Percentiles rank a stretch among this genome's conserved stretches.
Evolutionary conservation across 192 early-diverging fungal genomes (phyloP).

Genomic region (Podila clonocystis): DNA sequence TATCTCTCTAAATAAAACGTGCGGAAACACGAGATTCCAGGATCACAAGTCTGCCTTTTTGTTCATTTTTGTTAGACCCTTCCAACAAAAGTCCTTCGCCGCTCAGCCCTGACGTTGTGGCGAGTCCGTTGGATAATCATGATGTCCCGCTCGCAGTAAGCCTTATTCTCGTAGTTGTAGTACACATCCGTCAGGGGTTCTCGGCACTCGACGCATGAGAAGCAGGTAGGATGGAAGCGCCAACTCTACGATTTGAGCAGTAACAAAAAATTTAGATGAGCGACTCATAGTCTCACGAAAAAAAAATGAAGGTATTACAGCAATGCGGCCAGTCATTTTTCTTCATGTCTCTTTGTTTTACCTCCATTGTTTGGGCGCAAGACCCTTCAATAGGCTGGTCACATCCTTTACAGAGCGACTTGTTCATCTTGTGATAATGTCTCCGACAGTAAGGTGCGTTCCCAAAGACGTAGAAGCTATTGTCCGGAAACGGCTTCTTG

Average conservation of each 20-base stretch:
- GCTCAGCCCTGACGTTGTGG: constrained; percentile 65
- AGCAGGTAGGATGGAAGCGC: constrained; percentile 90
- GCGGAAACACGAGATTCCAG: no score
- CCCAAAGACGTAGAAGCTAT: constrained; percentile 88
- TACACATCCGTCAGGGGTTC: constrained; percentile 72
- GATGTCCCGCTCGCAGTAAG: constrained; percentile 82
- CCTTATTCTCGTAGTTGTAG: constrained; percentile 71
- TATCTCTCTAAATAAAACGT: no score
- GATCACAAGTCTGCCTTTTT: background rate
- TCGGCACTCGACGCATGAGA: constrained; percentile 76
- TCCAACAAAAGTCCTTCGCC: constrained; percentile 64
- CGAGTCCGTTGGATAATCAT: constrained; percentile 64
- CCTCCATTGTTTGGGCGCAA: constrained; percentile 89
- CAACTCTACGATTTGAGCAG: constrained; percentile 50
- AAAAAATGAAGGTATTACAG: background rate
- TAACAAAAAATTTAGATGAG: background rate
- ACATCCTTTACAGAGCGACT: constrained; percentile 84
- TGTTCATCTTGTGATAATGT: constrained; percentile 89
- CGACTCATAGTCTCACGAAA: background rate
- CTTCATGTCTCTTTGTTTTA: background rate
- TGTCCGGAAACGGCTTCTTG: constrained; percentile 75
- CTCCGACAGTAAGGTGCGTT: constrained; percentile 84
- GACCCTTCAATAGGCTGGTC: constrained; percentile 88
- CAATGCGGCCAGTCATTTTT: background rate
- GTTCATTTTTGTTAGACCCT: constrained; percentile 15